Conservation (phyloP, 116 monocot species). For the Trichopus zeylanicus region DNA sequence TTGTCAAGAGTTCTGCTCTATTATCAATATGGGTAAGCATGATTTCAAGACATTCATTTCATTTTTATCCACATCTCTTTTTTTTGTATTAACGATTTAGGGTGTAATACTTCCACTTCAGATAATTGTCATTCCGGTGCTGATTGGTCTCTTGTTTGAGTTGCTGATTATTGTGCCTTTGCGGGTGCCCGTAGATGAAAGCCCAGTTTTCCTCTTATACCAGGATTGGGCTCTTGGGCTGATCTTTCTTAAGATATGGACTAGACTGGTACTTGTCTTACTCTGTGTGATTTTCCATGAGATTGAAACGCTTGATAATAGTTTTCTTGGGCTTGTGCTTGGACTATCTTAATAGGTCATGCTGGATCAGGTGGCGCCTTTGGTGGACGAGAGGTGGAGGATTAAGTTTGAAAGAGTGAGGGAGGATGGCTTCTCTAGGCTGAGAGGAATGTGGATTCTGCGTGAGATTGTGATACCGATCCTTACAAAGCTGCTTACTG, state of each 20-base stretch:
- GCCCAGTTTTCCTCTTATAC: conserved; percentile 91
- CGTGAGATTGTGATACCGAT: conserved; percentile 85
- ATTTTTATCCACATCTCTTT: not conserved
- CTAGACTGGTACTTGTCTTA: conserved; percentile 48
- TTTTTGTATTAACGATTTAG: not conserved
- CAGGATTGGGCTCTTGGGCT: conserved; percentile 98
- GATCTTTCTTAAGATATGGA: conserved; percentile 95
- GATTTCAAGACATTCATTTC: not conserved
- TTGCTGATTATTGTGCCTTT: conserved; percentile 86
- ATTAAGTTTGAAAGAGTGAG: conserved; percentile 76
- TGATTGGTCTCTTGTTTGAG: conserved; percentile 95
- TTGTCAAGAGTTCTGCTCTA: conserved; percentile 77
- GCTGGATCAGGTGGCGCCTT: conserved; percentile 90
- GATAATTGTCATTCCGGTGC: conserved; percentile 87
- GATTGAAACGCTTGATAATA: too few relatives aligned
- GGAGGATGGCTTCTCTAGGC: conserved; percentile 81
- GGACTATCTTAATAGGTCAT: conserved; percentile 79
- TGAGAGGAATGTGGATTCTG: conserved; percentile 84
- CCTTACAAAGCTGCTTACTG: conserved; percentile 70
- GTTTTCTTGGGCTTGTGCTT: too few relatives aligned
- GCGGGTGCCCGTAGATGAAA: conserved; percentile 94
- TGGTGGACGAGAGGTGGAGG: conserved; percentile 92
- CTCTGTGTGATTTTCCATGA: too few relatives aligned
- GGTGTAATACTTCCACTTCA: conserved; percentile 9
- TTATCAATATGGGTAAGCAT: conserved; percentile 84